Base-by-base conservation (phyloP, 176 grass and related monocot species). In the Paspalum vaginatum region DNA sequence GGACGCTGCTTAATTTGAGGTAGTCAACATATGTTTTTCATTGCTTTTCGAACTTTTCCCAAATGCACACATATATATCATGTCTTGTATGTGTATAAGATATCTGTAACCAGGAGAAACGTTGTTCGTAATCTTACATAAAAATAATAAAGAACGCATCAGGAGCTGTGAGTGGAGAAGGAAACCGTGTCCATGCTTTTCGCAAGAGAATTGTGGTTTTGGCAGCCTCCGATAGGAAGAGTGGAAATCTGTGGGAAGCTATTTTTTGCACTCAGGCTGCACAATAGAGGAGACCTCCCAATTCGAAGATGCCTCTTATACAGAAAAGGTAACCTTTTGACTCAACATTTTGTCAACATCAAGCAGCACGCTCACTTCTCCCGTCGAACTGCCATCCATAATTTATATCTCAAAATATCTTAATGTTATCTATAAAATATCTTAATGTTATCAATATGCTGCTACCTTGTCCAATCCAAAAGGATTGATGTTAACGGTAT, bases 321-420 rank as follows among this genome's bases (percentile, higher is more conserved):
- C 3, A 46, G 5, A 71, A 45, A 81, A 27, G 25, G 16, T 15
- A 37, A 6, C 16, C 15, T 48, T 22, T 7, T 16, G 5, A 20
- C 38, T 81, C 11, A 39, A 14, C 53, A 25, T 81, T 70, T 81
- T 71, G 43, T 27, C 66, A 48, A 72, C 67, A 61, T 81, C 78
- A 81, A 81, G 42, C 41, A 61, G n/a, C n/a, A n/a, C 57, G 47
- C 48, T 81, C 67, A 49, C 71, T 43, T 70, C 67, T n/a, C 54
- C 56, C 70, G 50, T 72, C 2, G 67, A 70, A 55, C 49, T 79
- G 77, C 49, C 38, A 68, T 20, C 77, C 77, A 70, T 58, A 70
- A 56, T 46, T 9, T 80, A 59, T 47, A 57, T 18, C 54, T 25
- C 6, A 17, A 2, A 45, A 27, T 80, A 42, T 42, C 10, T 32